A percentile compares a stretch with the other conserved stretches of the same genome.
Conservation (phyloP, 257 asterid genomes). For the Ilex aquifolium region DNA sequence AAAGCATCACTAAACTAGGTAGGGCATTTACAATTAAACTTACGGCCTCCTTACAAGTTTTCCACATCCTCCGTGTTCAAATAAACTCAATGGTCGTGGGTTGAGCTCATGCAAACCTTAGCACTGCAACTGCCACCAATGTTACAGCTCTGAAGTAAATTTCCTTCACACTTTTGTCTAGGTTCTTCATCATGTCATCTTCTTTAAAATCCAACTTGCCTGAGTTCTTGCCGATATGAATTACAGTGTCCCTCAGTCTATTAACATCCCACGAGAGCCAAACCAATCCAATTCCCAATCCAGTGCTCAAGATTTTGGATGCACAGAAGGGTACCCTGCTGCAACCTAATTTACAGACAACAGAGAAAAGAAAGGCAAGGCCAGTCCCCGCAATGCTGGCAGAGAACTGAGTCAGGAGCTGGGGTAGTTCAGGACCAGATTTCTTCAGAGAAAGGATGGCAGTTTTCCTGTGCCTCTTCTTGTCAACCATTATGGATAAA, state of each 20-base stretch:
- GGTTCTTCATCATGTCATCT: conserved; percentile 50
- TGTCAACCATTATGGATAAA: conserved; percentile 58
- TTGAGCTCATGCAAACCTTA: conserved; percentile 48
- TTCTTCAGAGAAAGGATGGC: conserved; percentile 60
- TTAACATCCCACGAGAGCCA: conserved; percentile 88
- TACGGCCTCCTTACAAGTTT: too few species aligned
- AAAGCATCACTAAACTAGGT: too few species aligned
- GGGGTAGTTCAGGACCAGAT: conserved; percentile 67
- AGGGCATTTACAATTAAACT: too few species aligned
- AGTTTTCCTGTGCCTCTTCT: conserved; percentile 43
- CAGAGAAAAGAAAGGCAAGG: conserved; percentile 64
- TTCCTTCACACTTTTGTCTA: conserved; percentile 58
- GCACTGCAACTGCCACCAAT: conserved; percentile 50
- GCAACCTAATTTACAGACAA: conserved; percentile 55
- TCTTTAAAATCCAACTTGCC: conserved; percentile 33
- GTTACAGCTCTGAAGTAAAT: conserved; percentile 59
- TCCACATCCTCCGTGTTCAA: conserved; percentile 8
- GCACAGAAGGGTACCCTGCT: conserved; percentile 46
- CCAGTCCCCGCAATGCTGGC: conserved; percentile 93
- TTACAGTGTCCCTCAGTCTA: conserved; percentile 63
- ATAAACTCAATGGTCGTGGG: conserved; percentile 3
- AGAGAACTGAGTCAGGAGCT: conserved; percentile 60
- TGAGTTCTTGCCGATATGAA: conserved; percentile 43
- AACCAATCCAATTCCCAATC: conserved; percentile 76
- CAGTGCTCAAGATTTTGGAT: conserved; percentile 55